Evolutionary conservation across 1,284 basidiomycete genomes (phyloP).

Genomic region (Ganoderma resinaceum): DNA sequence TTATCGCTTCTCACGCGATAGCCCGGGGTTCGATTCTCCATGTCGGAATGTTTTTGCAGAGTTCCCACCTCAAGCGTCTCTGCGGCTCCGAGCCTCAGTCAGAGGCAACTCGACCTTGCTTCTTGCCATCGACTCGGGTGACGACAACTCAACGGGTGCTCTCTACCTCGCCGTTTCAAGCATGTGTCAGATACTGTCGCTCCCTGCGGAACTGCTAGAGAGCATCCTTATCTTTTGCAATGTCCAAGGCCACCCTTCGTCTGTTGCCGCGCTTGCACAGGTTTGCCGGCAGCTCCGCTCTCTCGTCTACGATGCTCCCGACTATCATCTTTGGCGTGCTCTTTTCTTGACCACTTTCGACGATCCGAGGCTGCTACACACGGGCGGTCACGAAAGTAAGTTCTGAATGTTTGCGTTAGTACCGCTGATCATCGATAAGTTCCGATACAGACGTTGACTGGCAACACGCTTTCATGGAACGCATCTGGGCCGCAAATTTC

Average conservation of each 20-base stretch:
- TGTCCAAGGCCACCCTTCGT: conserved; percentile 37
- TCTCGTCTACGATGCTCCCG: conserved; percentile 49
- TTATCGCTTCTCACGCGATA: conserved; percentile 32
- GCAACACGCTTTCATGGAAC: conserved; percentile 28
- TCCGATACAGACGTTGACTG: conserved; percentile 23
- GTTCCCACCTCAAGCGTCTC: background rate
- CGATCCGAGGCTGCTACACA: conserved; percentile 42
- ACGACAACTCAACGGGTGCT: background rate
- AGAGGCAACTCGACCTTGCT: background rate
- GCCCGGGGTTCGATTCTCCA: conserved; percentile 32
- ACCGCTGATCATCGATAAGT: background rate
- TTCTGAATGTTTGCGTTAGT: background rate
- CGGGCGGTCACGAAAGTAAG: background rate
- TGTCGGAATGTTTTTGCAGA: conserved; percentile 20
- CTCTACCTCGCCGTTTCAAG: background rate
- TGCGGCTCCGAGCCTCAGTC: background rate
- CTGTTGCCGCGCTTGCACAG: conserved; percentile 48
- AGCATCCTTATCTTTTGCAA: conserved; percentile 34
- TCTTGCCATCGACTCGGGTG: background rate
- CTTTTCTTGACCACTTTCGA: conserved; percentile 57
- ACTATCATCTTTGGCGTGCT: conserved; percentile 59
- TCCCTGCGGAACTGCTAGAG: conserved; percentile 19
- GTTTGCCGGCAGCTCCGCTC: conserved; percentile 49
- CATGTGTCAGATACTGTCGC: background rate
- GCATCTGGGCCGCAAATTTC: conserved; percentile 28